Evolutionary conservation across 78 protist genomes (phyloP), one percentile per base, ranked within the genome.

Genomic region (Emiliania huxleyi): DNA sequence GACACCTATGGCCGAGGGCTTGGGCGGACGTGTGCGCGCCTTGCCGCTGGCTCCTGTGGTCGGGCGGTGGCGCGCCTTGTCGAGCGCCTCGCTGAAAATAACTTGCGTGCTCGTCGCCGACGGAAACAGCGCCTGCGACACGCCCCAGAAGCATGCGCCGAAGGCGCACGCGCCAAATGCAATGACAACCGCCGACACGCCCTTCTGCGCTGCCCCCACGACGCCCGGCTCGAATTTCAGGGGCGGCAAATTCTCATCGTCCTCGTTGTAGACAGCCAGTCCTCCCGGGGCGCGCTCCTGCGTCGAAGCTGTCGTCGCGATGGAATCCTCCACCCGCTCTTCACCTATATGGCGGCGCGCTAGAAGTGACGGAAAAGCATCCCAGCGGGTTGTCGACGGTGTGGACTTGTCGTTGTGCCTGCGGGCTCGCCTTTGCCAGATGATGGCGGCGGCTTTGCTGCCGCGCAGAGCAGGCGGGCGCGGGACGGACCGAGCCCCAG

Each of bases 81-180:
- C 85, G 23, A 77, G 23, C 25, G 85, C 85, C 85, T 77, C 85
- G 85, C 15, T 77, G 85, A 23, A 77, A 26, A 77, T 77, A 4
- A 5, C 4, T 33, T 77, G 85, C 35, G 85, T 77, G 85, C 35
- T 21, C 26, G 48, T 40, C 33, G 85, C 85, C 1, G 48, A 37
- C 48, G 85, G 85, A 33, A 77, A 77, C 33, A 77, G 46, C 2
- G 85, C 85, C 33, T 40, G 48, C 48, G 85, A 77, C 4, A 40
- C 46, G 33, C 85, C 85, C 85, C 85, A 77, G n/a, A 33, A 45
- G 85, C 85, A 77, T 3, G 85, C 85, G 23, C 85, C 85, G n/a
- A 77, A 40, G 2, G 85, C 85, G 19, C 3, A 3, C 1, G 85
- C 85, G 18, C 85, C 85, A 40, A 77, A 77, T 33, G 85, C 85